These are phyloP conservation scores for Colletotrichum musae DNA, from an alignment of 2,329 filamentous ascomycete species.

Conservation along the genomic window DNA sequence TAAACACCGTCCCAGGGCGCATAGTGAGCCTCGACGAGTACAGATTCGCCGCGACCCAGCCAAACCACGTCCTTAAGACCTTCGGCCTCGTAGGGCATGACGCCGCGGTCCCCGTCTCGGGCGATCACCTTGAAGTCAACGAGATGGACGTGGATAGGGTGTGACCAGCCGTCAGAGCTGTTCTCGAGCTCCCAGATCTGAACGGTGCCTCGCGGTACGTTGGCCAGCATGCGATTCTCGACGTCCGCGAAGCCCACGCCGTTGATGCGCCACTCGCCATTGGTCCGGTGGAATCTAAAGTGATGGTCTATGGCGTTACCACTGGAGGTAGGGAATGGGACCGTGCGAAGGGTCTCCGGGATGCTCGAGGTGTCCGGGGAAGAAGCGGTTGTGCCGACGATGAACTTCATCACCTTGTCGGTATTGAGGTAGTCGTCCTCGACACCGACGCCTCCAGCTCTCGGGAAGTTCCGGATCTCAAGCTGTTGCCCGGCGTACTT, in stretches of 20 bases:
- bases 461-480: constrained; percentile 53
- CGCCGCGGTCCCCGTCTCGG: constrained; percentile 58
- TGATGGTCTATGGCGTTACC: constrained; percentile 54
- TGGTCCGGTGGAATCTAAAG: constrained; percentile 61
- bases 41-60: constrained; percentile 64
- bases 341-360: constrained; percentile 50
- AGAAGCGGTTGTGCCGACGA: constrained; percentile 55
- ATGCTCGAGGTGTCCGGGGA: constrained; percentile 54
- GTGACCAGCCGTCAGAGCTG: constrained; percentile 63
- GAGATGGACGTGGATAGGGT: constrained; percentile 71
- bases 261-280: constrained; percentile 65
- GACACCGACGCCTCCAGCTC: constrained; percentile 50
- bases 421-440: constrained; percentile 66
- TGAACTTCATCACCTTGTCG: constrained; percentile 66
- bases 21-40: constrained; percentile 49
- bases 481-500: constrained; percentile 63
- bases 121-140: constrained; percentile 69
- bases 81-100: constrained; percentile 66
- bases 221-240: constrained; percentile 62
- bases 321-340: constrained; percentile 55
- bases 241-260: constrained; percentile 62
- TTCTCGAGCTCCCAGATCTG: constrained; percentile 67
- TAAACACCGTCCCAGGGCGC: constrained; percentile 14
- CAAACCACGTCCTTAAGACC: constrained; percentile 72
- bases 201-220: constrained; percentile 59